Percentiles rank a stretch among this genome's conserved stretches.
Evolutionary conservation across 805 yeast species (phyloP).

Genomic region (Hanseniaspora guilliermondii): DNA sequence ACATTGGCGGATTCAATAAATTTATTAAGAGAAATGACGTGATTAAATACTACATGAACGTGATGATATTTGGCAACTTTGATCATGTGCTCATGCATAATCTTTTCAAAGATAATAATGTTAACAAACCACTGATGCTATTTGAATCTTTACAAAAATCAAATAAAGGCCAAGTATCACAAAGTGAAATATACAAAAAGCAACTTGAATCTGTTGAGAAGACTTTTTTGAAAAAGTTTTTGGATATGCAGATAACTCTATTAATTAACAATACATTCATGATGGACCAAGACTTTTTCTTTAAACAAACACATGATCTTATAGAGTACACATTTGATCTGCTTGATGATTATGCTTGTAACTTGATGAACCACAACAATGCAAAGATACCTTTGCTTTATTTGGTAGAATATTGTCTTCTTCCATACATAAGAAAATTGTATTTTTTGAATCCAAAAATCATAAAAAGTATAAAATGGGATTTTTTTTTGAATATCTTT

Average conservation of each 20-base stretch:
- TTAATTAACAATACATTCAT: neutral
- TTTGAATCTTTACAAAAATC: neutral
- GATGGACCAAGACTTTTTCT: neutral
- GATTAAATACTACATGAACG: neutral
- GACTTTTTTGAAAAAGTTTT: neutral
- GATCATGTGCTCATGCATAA: neutral
- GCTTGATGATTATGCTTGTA: neutral
- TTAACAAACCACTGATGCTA: neutral
- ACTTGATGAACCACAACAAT: neutral
- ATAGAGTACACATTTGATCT: neutral
- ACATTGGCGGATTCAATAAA: neutral
- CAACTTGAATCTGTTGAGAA: neutral
- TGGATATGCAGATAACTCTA: neutral
- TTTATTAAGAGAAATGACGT: neutral
- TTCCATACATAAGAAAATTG: neutral
- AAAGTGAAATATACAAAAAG: neutral
- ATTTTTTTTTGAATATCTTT: neutral
- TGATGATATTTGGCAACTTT: neutral
- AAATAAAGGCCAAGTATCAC: neutral
- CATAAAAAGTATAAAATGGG: neutral
- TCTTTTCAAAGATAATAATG: neutral
- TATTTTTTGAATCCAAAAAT: neutral
- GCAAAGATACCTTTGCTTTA: neutral
- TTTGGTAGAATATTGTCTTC: slow-evolving; percentile 2
- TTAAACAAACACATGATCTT: neutral